Base-by-base conservation (phyloP, 176 grass and related monocot genomes). In the Zea luxurians region DNA sequence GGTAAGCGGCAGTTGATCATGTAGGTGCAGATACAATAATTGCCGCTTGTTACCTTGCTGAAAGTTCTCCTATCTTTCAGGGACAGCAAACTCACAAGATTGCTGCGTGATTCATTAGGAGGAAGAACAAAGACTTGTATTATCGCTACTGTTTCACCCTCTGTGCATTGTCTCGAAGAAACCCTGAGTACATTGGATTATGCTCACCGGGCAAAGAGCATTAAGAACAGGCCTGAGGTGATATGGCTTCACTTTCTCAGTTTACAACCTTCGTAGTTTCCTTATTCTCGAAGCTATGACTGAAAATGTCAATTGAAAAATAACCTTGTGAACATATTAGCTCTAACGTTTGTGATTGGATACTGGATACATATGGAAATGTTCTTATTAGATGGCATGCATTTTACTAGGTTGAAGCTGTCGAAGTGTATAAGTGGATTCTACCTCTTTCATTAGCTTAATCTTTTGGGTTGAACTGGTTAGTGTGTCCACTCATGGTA, bases 121-220 rank as follows among this genome's bases (percentile, higher is more conserved):
- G 96, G 96, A 13, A 99, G 96, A 80, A 99, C 96, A 12, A 99
- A 99, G 61, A 99, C 96, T 76, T 99, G 94, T 61, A 99, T 99
- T 76, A 99, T 99, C 45, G 96, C 96, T 34, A 99, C 96, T 76
- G 96, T 99, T 68, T 99, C 96, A 10, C 96, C 96, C 70, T 95
- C 96, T 6, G 96, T 99, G 37, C 88, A 97, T 59, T 97, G 95
- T 45, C 92, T 99, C 1, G 96, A 99, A 64, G 96, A 99, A 87
- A 99, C 96, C 27, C 75, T 99, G 44, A 99, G 96, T 85, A 99
- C 96, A 37, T 71, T 99, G 13, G 96, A 99, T 70, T 99, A 99
- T 71, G 96, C 96, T 48, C 96, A 99, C 67, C 76, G 96, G 61
- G 96, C 96, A 35, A 99, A 99, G 83, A 99, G 90, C 78, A 99